Base-by-base conservation (phyloP, 1,139 yeast genomes). In the Kurtzmaniella natalensis region DNA sequence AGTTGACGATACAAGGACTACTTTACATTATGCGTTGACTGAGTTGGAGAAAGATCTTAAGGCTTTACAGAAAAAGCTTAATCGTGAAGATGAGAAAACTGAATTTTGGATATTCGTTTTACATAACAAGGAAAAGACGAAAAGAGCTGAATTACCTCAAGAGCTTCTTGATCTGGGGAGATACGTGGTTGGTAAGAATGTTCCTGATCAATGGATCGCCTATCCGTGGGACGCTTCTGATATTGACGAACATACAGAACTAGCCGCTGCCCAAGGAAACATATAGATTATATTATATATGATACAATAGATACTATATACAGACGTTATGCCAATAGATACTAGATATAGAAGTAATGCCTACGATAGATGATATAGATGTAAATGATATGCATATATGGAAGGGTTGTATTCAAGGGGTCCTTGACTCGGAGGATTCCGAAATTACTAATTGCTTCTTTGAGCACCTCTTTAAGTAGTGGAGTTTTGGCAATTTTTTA, bases 1-100 rank as follows among this genome's bases (percentile, higher is more conserved):
- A 56, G 84, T 78, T 28, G 84, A 78, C 51, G 84, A 78, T 50
- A 76, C 82, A 13, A 69, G 83, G 61, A 77, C 83, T 22, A 78
- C 84, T 10, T 57, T 78, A 33, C 81, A 76, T 41, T 78, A 78
- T 47, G 83, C 83, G 2, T 56, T 76, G 30, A 62, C 70, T 31
- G 84, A 78, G 48, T 55, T 78, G 38, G 66, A 74, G 44, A 71
- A 75, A 43, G 84, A 78, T 51, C 76, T 78, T 16, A 56, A 55
- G 23, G 68, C 59, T 23, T 79, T 80, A 52, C 78, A 76, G 55
- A 57, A 53, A 40, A 48, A 53, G 51, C 55, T 66, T 39, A 75
- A 75, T 11, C 57, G 71, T 47, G 39, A 46, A 18, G 48, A 58
- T 31, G 68, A 64, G 39, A 51, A 50, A 24, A 76, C 82, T 13